These are phyloP conservation scores for Penicillium fuscoglaucum DNA, from an alignment of 2,329 filamentous ascomycete species.

Conservation along the genomic window DNA sequence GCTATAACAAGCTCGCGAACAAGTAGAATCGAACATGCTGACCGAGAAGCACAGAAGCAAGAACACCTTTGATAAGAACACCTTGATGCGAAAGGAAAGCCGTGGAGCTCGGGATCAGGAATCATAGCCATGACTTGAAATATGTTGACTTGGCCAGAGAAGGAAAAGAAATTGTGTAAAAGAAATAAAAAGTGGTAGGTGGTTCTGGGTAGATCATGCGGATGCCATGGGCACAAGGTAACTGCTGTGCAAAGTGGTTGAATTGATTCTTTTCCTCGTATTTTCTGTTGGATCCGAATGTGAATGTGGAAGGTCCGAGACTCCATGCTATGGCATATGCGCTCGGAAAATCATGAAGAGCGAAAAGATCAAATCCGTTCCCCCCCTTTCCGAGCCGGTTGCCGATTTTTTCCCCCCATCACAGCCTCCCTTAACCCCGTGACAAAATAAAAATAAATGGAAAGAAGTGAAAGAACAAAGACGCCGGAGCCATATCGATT, in stretches of 20 bases:
- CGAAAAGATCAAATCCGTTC: neutral
- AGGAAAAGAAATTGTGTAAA: neutral
- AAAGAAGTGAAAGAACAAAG: constrained; percentile 10
- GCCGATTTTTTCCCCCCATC: neutral
- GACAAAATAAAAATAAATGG: constrained; percentile 1
- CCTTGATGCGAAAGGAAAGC: neutral
- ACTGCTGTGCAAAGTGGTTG: constrained; percentile 2
- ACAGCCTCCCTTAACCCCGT: neutral
- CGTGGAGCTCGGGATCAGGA: neutral
- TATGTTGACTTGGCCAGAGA: neutral
- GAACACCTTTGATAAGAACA: constrained; percentile 3
- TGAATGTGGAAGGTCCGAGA: neutral
- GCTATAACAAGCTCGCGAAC: neutral
- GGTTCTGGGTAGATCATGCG: constrained; percentile 2
- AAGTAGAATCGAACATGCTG: neutral
- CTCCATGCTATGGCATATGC: constrained; percentile 3
- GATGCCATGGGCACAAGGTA: neutral
- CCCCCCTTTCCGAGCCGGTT: neutral
- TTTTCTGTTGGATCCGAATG: constrained; percentile 1
- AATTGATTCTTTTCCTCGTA: constrained; percentile 2
- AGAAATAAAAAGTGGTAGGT: neutral
- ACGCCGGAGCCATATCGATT: constrained; percentile 6
- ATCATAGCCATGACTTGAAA: neutral
- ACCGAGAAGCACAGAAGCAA: neutral
- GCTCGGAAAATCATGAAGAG: constrained; percentile 1